Percentiles rank a stretch among this genome's conserved stretches.
phyloP scores from a whole-genome alignment of 2,329 filamentous ascomycete species.

The Cercospora nicotianae region DNA sequence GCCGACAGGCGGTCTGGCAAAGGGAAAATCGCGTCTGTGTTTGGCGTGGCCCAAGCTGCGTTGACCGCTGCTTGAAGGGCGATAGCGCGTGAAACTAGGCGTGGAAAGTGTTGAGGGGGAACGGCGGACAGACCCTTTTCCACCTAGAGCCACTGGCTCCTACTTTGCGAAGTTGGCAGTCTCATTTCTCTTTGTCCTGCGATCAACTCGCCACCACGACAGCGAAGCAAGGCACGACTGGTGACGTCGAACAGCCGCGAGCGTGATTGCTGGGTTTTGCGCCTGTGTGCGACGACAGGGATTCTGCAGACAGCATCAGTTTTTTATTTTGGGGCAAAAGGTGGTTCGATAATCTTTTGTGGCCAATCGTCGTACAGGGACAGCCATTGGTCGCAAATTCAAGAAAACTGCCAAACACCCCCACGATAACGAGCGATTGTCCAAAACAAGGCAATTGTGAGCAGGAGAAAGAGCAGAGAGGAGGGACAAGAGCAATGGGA shows the following conservation, averaged over 20 bases:
- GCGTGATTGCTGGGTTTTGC: background rate
- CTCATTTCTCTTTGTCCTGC: background rate
- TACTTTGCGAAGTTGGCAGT: background rate
- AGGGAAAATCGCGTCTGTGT: background rate
- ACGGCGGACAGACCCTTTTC: background rate
- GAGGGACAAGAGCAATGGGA: background rate
- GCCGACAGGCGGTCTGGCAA: background rate
- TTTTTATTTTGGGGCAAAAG: background rate
- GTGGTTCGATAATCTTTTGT: constrained; percentile 5
- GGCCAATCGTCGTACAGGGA: background rate
- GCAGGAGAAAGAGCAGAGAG: background rate
- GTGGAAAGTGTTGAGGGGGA: constrained; percentile 2
- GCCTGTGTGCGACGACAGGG: background rate
- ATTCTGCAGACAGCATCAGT: background rate
- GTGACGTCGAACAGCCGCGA: background rate
- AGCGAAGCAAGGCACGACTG: background rate
- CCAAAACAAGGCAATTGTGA: background rate
- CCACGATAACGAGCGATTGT: background rate
- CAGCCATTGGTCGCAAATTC: background rate
- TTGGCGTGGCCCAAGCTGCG: background rate
- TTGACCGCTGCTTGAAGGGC: background rate
- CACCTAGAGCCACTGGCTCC: background rate
- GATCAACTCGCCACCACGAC: background rate
- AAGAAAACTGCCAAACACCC: background rate
- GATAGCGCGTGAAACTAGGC: background rate